A percentile compares a stretch with the other conserved stretches of the same genome.
These are phyloP conservation scores for Pseudogymnoascus sp. DNA, from an alignment of 2,329 filamentous ascomycete species.

Conservation along the genomic window DNA sequence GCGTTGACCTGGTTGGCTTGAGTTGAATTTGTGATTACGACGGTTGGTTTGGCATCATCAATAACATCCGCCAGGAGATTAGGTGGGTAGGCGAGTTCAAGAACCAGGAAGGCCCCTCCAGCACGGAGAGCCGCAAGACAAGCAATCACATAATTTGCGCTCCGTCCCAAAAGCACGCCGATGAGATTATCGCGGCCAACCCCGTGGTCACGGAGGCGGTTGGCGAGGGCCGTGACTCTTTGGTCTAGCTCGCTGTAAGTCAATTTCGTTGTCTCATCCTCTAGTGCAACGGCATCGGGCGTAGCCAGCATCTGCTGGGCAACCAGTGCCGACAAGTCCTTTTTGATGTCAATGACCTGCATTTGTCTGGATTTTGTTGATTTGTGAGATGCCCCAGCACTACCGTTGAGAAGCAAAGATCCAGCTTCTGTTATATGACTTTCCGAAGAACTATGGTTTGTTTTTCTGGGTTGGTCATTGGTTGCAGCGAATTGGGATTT, in stretches of 20 bases:
- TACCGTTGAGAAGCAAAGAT: constrained; percentile 9
- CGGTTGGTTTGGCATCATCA: constrained; percentile 62
- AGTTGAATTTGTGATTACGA: constrained; percentile 58
- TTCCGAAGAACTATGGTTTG: constrained; percentile 10
- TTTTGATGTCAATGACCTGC: constrained; percentile 59
- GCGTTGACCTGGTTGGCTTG: constrained; percentile 58
- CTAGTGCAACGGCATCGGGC: constrained; percentile 60
- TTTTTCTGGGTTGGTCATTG: constrained; percentile 9
- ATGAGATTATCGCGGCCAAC: constrained; percentile 67
- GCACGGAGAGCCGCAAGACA: constrained; percentile 70
- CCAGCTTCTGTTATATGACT: neutral
- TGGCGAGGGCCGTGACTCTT: constrained; percentile 56
- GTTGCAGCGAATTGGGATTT: neutral
- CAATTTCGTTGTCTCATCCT: constrained; percentile 58
- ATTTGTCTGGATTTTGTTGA: constrained; percentile 33
- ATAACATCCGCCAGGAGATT: constrained; percentile 67
- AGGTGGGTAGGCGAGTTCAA: constrained; percentile 71
- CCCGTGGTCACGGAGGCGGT: constrained; percentile 54
- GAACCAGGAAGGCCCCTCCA: constrained; percentile 70
- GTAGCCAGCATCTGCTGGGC: constrained; percentile 57
- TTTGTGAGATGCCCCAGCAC: constrained; percentile 10
- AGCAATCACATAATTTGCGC: constrained; percentile 70
- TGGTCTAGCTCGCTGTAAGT: constrained; percentile 66
- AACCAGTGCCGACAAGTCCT: constrained; percentile 67
- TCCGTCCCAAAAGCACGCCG: constrained; percentile 65